phyloP scores from a whole-genome alignment of 495 filamentous ascomycete genomes.

The Rhypophila decipiens region DNA sequence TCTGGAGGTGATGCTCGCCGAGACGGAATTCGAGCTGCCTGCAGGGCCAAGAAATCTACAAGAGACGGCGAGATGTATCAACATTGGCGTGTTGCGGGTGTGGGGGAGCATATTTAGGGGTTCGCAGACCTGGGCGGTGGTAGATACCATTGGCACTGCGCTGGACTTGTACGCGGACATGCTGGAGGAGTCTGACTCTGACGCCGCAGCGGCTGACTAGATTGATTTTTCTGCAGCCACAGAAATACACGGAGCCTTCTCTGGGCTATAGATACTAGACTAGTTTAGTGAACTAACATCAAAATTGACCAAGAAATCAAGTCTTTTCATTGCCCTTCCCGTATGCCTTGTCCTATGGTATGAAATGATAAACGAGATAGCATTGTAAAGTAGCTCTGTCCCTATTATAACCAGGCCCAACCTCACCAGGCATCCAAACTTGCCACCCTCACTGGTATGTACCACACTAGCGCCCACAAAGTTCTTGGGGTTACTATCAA shows the following conservation, averaged over 20 bases:
- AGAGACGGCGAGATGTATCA: constrained; percentile 1
- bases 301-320: too few species aligned
- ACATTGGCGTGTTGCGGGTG: constrained; percentile 4
- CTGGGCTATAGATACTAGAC: too few species aligned
- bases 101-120: constrained; percentile 8
- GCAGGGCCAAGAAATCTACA: neutral
- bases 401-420: too few species aligned
- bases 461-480: constrained; percentile 89
- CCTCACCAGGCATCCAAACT: constrained; percentile 88
- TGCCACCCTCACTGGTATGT: constrained; percentile 76
- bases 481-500: constrained; percentile 88
- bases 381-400: too few species aligned
- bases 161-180: constrained; percentile 9
- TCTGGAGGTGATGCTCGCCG: constrained; percentile 1
- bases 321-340: too few species aligned
- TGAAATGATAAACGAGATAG: too few species aligned
- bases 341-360: too few species aligned
- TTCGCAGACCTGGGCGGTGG: constrained; percentile 8
- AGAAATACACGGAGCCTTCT: too few species aligned
- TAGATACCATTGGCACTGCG: constrained; percentile 4
- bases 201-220: too few species aligned
- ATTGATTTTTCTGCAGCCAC: too few species aligned
- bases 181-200: neutral
- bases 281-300: too few species aligned
- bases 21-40: constrained; percentile 4